These are phyloP conservation scores for Arbutus unedo DNA, from an alignment of 148 eudicot genomes.

Conservation along the genomic window DNA sequence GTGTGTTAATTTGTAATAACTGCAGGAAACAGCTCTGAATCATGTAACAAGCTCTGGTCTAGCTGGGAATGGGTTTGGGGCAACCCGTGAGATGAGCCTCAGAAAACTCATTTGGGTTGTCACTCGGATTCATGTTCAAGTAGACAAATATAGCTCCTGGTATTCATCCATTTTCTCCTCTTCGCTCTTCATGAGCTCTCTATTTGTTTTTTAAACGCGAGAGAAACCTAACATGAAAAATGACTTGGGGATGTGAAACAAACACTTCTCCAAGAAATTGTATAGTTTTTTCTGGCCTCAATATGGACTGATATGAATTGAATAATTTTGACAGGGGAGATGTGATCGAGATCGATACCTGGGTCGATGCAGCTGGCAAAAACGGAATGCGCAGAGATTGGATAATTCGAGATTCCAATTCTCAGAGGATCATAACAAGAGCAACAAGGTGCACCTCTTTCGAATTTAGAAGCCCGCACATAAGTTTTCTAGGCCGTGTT, in stretches of 20 bases:
- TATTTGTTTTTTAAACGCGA: background rate
- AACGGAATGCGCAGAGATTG: conserved; percentile 87
- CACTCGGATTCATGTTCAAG: conserved; percentile 71
- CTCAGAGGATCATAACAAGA: conserved; percentile 60
- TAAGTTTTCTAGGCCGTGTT: background rate
- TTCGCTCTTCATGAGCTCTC: background rate
- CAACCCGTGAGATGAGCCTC: conserved; percentile 76
- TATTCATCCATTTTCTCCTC: conserved; percentile 17
- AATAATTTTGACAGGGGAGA: conserved; percentile 58
- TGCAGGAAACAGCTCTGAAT: conserved; percentile 78
- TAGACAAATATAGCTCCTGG: conserved; percentile 81
- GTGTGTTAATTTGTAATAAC: background rate
- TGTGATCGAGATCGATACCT: conserved; percentile 78
- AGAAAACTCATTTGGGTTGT: conserved; percentile 91
- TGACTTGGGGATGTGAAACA: too few species aligned
- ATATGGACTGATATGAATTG: background rate
- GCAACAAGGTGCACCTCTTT: conserved; percentile 59
- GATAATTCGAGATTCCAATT: conserved; percentile 63
- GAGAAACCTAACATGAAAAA: too few species aligned
- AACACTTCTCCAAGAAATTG: background rate
- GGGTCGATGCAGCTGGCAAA: conserved; percentile 82
- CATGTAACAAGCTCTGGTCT: conserved; percentile 77
- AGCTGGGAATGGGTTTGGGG: conserved; percentile 78
- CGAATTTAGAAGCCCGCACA: background rate
- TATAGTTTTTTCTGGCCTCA: background rate